Percentiles rank a stretch among this genome's conserved stretches.
phyloP scores from a whole-genome alignment of 345 rosid species.

The Hibiscus syriacus region DNA sequence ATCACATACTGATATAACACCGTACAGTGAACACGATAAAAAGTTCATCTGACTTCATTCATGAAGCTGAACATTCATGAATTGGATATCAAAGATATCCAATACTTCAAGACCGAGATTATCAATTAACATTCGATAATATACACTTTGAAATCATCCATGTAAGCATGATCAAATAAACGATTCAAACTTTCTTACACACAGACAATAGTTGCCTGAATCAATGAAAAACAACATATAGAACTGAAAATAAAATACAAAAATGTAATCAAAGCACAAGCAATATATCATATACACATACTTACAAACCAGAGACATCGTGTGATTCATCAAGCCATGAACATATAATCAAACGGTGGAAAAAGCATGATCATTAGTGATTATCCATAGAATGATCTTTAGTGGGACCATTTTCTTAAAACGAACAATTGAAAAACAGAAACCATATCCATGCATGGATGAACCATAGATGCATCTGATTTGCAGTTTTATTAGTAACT shows the following conservation, averaged over 20 bases:
- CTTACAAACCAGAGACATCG: background rate
- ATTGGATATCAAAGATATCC: background rate
- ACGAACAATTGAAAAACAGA: too few relatives aligned
- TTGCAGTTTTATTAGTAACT: slow-evolving; percentile 4
- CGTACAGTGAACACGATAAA: background rate
- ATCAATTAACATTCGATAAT: background rate
- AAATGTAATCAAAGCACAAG: background rate
- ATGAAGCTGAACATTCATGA: background rate
- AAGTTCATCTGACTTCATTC: background rate
- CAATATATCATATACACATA: background rate
- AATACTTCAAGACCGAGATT: too few relatives aligned
- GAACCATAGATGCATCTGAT: slow-evolving; percentile 15
- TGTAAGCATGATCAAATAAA: too few relatives aligned
- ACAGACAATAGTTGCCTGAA: slow-evolving; percentile 36
- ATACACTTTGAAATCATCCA: background rate
- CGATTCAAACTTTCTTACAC: background rate
- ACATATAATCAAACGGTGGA: slow-evolving; percentile 1
- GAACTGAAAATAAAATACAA: background rate
- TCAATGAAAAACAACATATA: slow-evolving; percentile 25
- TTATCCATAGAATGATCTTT: slow-evolving; percentile 6
- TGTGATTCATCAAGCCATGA: background rate
- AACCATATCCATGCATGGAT: too few relatives aligned
- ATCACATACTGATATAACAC: background rate
- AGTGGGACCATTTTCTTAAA: too few relatives aligned
- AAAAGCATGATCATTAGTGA: background rate